Percentiles rank a stretch among this genome's conserved stretches.
phyloP scores from a whole-genome alignment of 345 rosid genomes.

The Populus euphratica region DNA sequence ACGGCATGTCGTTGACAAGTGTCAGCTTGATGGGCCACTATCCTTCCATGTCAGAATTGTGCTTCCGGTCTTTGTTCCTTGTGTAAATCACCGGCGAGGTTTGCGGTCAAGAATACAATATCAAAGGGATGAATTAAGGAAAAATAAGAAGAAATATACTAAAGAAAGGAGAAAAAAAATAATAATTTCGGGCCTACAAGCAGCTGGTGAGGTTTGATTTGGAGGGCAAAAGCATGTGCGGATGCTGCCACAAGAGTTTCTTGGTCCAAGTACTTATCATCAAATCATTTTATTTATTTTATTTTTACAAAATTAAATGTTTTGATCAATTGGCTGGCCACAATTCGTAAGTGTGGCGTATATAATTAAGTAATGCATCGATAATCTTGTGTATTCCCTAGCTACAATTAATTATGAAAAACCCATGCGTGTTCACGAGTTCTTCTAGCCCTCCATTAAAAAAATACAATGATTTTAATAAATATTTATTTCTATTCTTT shows the following conservation, averaged over 20 bases:
- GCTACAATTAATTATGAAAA: not conserved
- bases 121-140: not conserved
- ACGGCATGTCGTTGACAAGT: not conserved
- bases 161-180: not conserved
- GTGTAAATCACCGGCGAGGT: constrained; percentile 33
- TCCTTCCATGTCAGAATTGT: constrained; percentile 22
- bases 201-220: constrained; percentile 30
- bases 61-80: not conserved
- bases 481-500: no score
- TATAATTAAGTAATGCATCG: not conserved
- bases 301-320: not conserved
- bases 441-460: no score
- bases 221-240: constrained; percentile 46
- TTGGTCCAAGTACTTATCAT: constrained; percentile 7
- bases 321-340: not conserved
- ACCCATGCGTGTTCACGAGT: no score
- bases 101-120: constrained; percentile 24
- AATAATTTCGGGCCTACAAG: constrained; percentile 27
- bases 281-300: not conserved
- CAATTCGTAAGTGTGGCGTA: not conserved
- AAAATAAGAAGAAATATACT: not conserved
- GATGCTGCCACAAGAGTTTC: constrained; percentile 16
- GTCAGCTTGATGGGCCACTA: constrained; percentile 9
- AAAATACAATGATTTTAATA: no score
- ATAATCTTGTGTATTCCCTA: not conserved